Percentiles rank a stretch among this genome's conserved stretches.
phyloP scores from a whole-genome alignment of 1,139 yeast species.

The Yamadazyma dushanensis region DNA sequence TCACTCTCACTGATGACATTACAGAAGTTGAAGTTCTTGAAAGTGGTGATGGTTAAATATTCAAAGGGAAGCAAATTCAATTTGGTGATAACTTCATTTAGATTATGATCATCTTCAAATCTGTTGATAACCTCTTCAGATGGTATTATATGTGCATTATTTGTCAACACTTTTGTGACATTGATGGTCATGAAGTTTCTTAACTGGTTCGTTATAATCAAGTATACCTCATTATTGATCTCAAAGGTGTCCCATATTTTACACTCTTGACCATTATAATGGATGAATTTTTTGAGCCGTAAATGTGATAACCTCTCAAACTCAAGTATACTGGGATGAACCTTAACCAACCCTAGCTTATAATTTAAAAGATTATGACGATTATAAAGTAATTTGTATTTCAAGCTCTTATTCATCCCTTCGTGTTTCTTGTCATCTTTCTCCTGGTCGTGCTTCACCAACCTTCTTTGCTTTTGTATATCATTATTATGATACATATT shows the following conservation, averaged over 20 bases:
- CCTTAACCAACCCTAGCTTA: constrained; percentile 12
- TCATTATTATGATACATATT: constrained; percentile 30
- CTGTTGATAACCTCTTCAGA: constrained; percentile 3
- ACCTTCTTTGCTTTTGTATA: constrained; percentile 31
- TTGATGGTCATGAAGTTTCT: constrained; percentile 12
- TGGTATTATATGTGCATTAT: background rate
- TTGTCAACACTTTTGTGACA: constrained; percentile 7
- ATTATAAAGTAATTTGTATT: constrained; percentile 13
- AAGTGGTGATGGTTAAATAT: constrained; percentile 14
- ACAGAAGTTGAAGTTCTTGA: constrained; percentile 13
- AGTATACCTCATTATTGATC: constrained; percentile 8
- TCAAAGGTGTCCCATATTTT: constrained; percentile 15
- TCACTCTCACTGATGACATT: constrained; percentile 20
- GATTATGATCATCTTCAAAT: constrained; percentile 9
- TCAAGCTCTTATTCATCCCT: constrained; percentile 9
- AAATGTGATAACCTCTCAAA: constrained; percentile 13
- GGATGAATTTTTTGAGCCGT: constrained; percentile 7
- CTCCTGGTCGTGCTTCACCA: constrained; percentile 11
- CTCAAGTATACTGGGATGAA: constrained; percentile 11
- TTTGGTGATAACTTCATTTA: constrained; percentile 10
- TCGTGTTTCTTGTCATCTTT: constrained; percentile 4
- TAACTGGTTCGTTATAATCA: constrained; percentile 14
- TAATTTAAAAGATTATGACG: constrained; percentile 9
- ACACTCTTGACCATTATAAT: constrained; percentile 12
- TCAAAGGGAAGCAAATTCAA: constrained; percentile 17